Percentiles rank a stretch among this genome's conserved stretches.
phyloP scores from a whole-genome alignment of 495 filamentous ascomycete genomes.

The Trichoderma virens region DNA sequence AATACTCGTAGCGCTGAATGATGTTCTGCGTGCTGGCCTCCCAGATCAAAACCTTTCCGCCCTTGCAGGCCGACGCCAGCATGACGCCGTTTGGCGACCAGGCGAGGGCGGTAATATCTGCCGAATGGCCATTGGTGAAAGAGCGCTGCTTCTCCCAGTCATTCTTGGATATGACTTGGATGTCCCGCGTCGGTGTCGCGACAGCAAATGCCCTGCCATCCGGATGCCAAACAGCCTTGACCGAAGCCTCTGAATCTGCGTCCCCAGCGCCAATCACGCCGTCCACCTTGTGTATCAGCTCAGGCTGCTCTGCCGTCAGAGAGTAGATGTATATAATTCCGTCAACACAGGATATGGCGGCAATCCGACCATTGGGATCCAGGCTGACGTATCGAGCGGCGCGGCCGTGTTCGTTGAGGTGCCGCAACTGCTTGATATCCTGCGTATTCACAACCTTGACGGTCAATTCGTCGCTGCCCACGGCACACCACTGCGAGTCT shows the following conservation, averaged over 20 bases:
- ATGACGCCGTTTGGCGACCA: constrained; percentile 95
- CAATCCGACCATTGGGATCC: constrained; percentile 67
- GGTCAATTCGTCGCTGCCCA: constrained; percentile 92
- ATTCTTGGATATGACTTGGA: constrained; percentile 75
- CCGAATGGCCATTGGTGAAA: constrained; percentile 72
- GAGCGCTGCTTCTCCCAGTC: constrained; percentile 78
- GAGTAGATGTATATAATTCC: constrained; percentile 87
- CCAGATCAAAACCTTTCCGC: constrained; percentile 81
- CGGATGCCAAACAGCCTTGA: constrained; percentile 81
- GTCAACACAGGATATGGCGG: constrained; percentile 80
- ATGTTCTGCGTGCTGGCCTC: constrained; percentile 79
- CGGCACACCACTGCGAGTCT: constrained; percentile 80
- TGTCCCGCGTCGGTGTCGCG: constrained; percentile 74
- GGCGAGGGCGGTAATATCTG: constrained; percentile 75
- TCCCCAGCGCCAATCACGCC: constrained; percentile 75
- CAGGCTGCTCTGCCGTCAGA: constrained; percentile 67
- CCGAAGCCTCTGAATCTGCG: constrained; percentile 66
- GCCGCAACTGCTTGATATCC: constrained; percentile 65
- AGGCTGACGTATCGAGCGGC: constrained; percentile 87
- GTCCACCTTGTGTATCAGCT: constrained; percentile 73
- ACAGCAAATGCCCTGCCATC: constrained; percentile 88
- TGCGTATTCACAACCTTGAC: constrained; percentile 79
- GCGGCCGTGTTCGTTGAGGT: constrained; percentile 71
- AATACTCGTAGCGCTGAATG: constrained; percentile 62
- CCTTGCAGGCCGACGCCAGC: constrained; percentile 71